phyloP scores from a whole-genome alignment of 495 filamentous ascomycete genomes.

The Symbiotaphrina buchneri region DNA sequence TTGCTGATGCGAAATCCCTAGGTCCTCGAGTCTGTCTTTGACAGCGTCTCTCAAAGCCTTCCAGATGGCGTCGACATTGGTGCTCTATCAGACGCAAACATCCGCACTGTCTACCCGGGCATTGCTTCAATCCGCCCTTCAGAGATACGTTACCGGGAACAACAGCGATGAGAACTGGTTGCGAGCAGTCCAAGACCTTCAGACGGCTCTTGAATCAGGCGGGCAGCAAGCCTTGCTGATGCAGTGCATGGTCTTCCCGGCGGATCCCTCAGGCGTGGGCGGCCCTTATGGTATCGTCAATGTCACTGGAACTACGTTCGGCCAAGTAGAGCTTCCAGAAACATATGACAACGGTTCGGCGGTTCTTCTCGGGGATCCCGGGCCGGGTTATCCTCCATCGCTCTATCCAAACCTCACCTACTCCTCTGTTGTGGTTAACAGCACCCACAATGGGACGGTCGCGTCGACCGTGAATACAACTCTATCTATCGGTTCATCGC shows the following conservation, averaged over 20 bases:
- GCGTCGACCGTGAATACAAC: slow-evolving; percentile 14
- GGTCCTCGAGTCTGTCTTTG: slow-evolving; percentile 36
- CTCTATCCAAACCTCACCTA: slow-evolving; percentile 63
- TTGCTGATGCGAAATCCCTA: slow-evolving; percentile 5
- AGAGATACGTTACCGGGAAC: slow-evolving; percentile 35
- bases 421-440: slow-evolving; percentile 12
- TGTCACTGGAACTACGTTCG: slow-evolving; percentile 19
- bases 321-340: slow-evolving; percentile 32
- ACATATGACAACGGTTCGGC: slow-evolving; percentile 26
- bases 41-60: slow-evolving; percentile 71
- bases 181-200: slow-evolving; percentile 29
- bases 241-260: slow-evolving; percentile 44
- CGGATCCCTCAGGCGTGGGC: slow-evolving; percentile 28
- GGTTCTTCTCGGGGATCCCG: slow-evolving; percentile 31
- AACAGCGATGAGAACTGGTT: slow-evolving; percentile 28
- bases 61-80: slow-evolving; percentile 51
- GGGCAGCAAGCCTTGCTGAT: slow-evolving; percentile 29
- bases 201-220: slow-evolving; percentile 28
- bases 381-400: slow-evolving; percentile 35
- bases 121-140: slow-evolving; percentile 36
- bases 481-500: slow-evolving; percentile 13
- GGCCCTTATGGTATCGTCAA: slow-evolving; percentile 28
- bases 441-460: slow-evolving; percentile 16
- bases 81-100: slow-evolving; percentile 48
- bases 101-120: slow-evolving; percentile 42